Evolutionary conservation across 2,329 filamentous ascomycete genomes (phyloP).

Genomic region (Apiospora malaysiana): DNA sequence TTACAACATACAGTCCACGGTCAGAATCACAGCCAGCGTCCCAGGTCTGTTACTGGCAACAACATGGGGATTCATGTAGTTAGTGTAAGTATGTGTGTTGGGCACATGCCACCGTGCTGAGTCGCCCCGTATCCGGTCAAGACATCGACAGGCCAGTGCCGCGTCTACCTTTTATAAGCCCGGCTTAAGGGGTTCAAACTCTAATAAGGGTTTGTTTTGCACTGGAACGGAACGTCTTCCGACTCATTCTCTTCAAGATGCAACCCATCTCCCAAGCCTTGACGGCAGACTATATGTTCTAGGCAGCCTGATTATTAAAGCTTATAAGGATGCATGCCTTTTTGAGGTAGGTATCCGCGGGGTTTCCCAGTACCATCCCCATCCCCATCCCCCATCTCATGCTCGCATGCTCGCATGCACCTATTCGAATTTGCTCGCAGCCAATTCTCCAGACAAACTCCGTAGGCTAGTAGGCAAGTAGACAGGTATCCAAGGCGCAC

Average conservation of each 20-base stretch:
- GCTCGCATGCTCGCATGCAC: background rate
- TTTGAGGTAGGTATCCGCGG: conserved; percentile 9
- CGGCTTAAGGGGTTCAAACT: conserved; percentile 10
- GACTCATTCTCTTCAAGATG: conserved; percentile 15
- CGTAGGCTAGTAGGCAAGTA: background rate
- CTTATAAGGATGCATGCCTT: conserved; percentile 6
- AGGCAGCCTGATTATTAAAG: conserved; percentile 9
- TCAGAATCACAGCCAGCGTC: background rate
- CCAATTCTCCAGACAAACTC: background rate
- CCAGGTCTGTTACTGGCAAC: background rate
- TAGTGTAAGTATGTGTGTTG: background rate
- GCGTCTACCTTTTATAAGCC: background rate
- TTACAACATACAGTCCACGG: background rate
- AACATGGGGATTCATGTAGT: background rate
- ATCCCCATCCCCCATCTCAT: background rate
- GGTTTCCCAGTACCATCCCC: background rate
- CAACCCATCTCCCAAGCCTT: background rate
- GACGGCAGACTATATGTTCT: conserved; percentile 1
- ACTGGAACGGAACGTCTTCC: conserved; percentile 10
- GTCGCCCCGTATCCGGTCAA: conserved; percentile 3
- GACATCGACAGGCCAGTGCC: background rate
- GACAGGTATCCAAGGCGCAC: background rate
- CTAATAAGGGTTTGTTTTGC: background rate
- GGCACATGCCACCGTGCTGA: background rate
- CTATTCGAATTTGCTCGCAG: background rate